A percentile compares a stretch with the other conserved stretches of the same genome.
Evolutionary conservation across 352 stramenopile genomes (phyloP).

Genomic region (Pythium sukuiense): DNA sequence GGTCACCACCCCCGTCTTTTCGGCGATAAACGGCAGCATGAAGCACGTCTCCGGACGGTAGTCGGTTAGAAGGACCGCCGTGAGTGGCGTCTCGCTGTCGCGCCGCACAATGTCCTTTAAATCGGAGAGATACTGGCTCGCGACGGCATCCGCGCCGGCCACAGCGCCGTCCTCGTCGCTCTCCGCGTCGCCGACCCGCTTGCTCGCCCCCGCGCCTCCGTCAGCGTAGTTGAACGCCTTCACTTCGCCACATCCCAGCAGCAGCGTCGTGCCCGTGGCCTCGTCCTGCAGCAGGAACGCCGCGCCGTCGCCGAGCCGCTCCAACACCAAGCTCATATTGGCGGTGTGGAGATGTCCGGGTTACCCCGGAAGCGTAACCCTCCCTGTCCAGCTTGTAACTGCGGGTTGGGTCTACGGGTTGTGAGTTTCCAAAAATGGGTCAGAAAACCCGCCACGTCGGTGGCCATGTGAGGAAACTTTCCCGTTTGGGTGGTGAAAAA

Average conservation of each 20-base stretch:
- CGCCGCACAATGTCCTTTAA: slow-evolving; percentile 54
- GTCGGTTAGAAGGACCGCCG: slow-evolving; percentile 64
- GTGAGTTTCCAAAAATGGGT: background rate
- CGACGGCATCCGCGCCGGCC: slow-evolving; percentile 26
- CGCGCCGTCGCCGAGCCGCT: slow-evolving; percentile 66
- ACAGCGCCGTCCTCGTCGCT: slow-evolving; percentile 47
- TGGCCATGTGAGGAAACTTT: background rate
- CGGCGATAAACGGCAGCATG: slow-evolving; percentile 71
- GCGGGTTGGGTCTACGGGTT: background rate
- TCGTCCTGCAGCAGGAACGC: slow-evolving; percentile 72
- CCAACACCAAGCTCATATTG: slow-evolving; percentile 60
- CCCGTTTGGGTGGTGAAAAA: background rate
- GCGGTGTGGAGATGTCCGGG: background rate
- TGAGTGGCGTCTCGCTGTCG: slow-evolving; percentile 38
- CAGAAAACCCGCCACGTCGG: background rate
- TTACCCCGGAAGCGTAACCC: background rate
- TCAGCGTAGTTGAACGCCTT: slow-evolving; percentile 23
- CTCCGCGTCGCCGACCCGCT: slow-evolving; percentile 20
- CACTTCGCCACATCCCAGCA: slow-evolving; percentile 65
- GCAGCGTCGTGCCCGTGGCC: slow-evolving; percentile 39
- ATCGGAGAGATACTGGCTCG: slow-evolving; percentile 58
- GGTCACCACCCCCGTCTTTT: slow-evolving; percentile 44
- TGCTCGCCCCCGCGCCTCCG: slow-evolving; percentile 8
- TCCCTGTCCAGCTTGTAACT: background rate
- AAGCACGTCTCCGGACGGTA: slow-evolving; percentile 69